Conservation (phyloP, 2,329 filamentous ascomycete genomes). For the Dissoconium aciculare region DNA sequence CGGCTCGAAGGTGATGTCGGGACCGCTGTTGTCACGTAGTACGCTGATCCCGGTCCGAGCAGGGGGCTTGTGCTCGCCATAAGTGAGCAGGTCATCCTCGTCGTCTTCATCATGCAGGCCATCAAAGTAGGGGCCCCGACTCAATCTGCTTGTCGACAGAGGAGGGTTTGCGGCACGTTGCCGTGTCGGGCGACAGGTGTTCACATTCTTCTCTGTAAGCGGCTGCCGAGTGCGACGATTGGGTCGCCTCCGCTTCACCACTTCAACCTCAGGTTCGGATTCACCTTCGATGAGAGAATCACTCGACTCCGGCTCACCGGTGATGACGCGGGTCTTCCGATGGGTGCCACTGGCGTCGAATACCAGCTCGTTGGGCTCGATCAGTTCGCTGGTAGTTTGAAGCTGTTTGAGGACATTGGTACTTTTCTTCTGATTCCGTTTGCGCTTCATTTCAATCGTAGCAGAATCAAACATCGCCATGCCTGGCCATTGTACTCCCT, state of each 20-base stretch:
- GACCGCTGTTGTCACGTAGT: conserved; percentile 27
- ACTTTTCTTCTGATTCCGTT: conserved; percentile 65
- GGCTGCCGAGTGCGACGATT: conserved; percentile 12
- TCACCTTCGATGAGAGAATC: conserved; percentile 23
- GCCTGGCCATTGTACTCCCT: conserved; percentile 60
- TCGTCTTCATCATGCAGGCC: conserved; percentile 15
- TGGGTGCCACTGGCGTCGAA: conserved; percentile 35
- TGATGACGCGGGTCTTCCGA: conserved; percentile 31
- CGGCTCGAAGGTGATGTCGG: conserved; percentile 22
- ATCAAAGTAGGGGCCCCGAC: conserved; percentile 20
- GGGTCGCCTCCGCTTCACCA: conserved; percentile 15
- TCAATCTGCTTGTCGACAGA: conserved; percentile 3
- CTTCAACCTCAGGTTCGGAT: conserved; percentile 18
- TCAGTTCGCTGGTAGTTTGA: conserved; percentile 46
- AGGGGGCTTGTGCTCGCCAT: conserved; percentile 16
- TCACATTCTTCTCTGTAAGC: conserved; percentile 18
- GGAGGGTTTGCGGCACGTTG: conserved; percentile 7
- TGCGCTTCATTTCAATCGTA: conserved; percentile 55
- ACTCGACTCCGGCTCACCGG: conserved; percentile 29
- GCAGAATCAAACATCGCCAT: conserved; percentile 75
- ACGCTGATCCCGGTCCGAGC: conserved; percentile 28
- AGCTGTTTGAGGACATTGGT: conserved; percentile 54
- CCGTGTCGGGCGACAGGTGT: conserved; percentile 13
- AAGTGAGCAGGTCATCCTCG: conserved; percentile 21
- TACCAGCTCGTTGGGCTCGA: conserved; percentile 51